Evolutionary conservation across 148 eudicot species (phyloP), one percentile per base, ranked within the genome.

Genomic region (Silene uniflora): DNA sequence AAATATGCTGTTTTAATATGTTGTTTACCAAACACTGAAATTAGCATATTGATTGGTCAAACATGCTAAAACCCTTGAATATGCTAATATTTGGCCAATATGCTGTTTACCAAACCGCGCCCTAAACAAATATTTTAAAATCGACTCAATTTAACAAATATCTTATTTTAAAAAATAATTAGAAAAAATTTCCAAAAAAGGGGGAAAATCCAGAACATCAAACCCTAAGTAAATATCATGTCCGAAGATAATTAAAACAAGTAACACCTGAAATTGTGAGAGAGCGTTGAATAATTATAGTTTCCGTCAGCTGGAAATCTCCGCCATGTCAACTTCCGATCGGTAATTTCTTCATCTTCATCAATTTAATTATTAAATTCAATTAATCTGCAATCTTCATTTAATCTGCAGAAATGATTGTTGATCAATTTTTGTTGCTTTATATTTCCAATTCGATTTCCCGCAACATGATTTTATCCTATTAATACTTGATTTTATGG

Each of bases 241-340:
- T 61, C 65, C 65, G 65, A 61, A 61, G 12, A 61, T 9, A 16
- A 52, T 16, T 13, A 52, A 52, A 52, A 13, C 44, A 39, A 39
- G 44, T 39, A 52, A 13, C 56, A 52, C 14, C 56, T 52, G 17
- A 16, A 52, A 3, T 13, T 12, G 1, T 52, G 56, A 52, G 16
- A 39, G 17, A 13, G 14, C 17, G 16, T 49, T 49, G 56, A 16
- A 12, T 52, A 12, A 52, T 52, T 52, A 3, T 12, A 12, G 56
- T 0, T 52, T 52, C 56, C 14, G 9, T 24, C 47, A 18, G 75
- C 64, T 35, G 46, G 18, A 23, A 62, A 44, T 12, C 60, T 10
- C 54, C 76, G 66, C 52, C 77, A 79, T 79, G 81, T 73, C 81
- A 23, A 68, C 61, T 74, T 66, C 77, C 55, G 64, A 68, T 68